phyloP scores from a whole-genome alignment of 2,329 filamentous ascomycete genomes.

The Cercospora citrullina region DNA sequence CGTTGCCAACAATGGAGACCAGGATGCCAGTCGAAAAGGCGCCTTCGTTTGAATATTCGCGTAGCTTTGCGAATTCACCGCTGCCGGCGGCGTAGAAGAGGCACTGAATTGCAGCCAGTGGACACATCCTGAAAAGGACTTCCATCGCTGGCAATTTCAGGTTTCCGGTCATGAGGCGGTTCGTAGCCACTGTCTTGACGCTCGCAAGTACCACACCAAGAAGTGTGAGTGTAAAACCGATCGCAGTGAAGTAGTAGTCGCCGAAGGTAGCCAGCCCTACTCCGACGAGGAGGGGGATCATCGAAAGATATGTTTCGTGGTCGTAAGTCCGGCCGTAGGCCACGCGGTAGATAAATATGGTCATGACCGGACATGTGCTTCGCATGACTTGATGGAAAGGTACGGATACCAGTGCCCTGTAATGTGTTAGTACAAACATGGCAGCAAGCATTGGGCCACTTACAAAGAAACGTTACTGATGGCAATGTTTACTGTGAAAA shows the following conservation, averaged over 20 bases:
- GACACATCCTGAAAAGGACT: slow-evolving; percentile 50
- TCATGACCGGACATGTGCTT: slow-evolving; percentile 62
- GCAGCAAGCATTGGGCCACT: slow-evolving; percentile 23
- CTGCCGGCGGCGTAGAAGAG: slow-evolving; percentile 26
- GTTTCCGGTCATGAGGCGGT: slow-evolving; percentile 64
- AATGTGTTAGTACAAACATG: neutral
- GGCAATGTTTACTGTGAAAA: slow-evolving; percentile 66
- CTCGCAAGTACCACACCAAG: slow-evolving; percentile 42
- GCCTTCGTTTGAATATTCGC: slow-evolving; percentile 25
- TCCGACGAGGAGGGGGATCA: slow-evolving; percentile 61
- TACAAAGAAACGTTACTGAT: slow-evolving; percentile 62
- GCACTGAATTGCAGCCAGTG: slow-evolving; percentile 28
- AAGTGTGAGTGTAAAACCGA: slow-evolving; percentile 47
- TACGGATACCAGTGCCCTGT: slow-evolving; percentile 53
- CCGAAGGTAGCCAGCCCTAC: slow-evolving; percentile 62
- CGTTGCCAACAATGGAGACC: slow-evolving; percentile 37
- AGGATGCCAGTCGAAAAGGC: slow-evolving; percentile 29
- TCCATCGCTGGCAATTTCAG: slow-evolving; percentile 60
- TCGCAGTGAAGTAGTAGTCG: slow-evolving; percentile 61
- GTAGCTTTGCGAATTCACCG: slow-evolving; percentile 43
- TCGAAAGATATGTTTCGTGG: slow-evolving; percentile 58
- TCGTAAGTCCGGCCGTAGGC: slow-evolving; percentile 60
- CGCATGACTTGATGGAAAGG: slow-evolving; percentile 66
- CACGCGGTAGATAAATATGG: slow-evolving; percentile 61
- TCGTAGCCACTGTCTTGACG: slow-evolving; percentile 63